A percentile compares a stretch with the other conserved stretches of the same genome.
These are phyloP conservation scores for Trifolium fragiferum DNA, from an alignment of 306 rosid species.

Conservation along the genomic window DNA sequence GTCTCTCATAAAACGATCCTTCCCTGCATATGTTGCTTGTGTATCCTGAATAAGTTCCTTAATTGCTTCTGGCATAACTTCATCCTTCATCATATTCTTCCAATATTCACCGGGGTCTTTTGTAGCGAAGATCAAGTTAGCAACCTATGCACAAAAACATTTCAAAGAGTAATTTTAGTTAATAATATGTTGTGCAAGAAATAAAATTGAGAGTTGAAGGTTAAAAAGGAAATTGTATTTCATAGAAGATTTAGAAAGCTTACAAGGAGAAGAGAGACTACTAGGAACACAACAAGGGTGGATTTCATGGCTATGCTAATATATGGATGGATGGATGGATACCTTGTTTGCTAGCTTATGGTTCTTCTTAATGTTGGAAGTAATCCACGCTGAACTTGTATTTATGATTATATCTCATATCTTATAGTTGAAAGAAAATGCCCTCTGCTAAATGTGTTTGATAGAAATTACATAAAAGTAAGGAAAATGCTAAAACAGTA, in stretches of 20 bases:
- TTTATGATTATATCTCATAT: background rate
- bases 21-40: slow-evolving; percentile 33
- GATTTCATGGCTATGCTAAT: background rate
- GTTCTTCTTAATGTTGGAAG: slow-evolving; percentile 1
- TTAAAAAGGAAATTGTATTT: background rate
- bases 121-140: slow-evolving; percentile 47
- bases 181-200: background rate
- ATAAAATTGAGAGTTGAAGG: background rate
- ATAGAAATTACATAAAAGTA: background rate
- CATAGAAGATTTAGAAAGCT: background rate
- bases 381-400: background rate
- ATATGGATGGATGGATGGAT: background rate
- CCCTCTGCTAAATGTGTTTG: background rate
- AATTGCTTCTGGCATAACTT: slow-evolving; percentile 69
- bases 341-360: background rate
- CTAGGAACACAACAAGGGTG: background rate
- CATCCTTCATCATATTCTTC: slow-evolving; percentile 59
- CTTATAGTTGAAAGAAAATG: background rate
- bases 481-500: too few species aligned
- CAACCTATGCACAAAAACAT: slow-evolving; percentile 42
- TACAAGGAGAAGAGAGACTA: background rate
- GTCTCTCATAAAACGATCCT: slow-evolving; percentile 48
- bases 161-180: background rate
- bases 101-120: slow-evolving; percentile 60
- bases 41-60: slow-evolving; percentile 48